Base-by-base conservation (phyloP, 768 basidiomycete genomes). In the Pisolithus microcarpus region DNA sequence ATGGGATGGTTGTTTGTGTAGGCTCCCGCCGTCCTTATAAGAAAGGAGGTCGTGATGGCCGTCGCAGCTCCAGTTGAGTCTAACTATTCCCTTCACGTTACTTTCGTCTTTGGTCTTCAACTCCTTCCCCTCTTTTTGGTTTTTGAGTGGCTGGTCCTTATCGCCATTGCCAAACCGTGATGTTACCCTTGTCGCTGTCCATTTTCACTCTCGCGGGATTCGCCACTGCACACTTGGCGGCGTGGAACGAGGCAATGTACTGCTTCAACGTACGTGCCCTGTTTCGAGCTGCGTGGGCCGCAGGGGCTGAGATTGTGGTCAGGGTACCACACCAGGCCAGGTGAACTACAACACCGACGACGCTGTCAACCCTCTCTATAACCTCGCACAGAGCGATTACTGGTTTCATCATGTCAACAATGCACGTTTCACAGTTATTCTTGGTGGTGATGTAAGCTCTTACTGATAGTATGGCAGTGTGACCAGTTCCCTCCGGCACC, bases 181-280 rank as follows among this genome's bases (percentile, higher is more conserved):
- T 39, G 16, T 39, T 39, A 16, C 38, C 16, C 18, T 39, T 39
- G 16, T 6, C 9, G 9, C 15, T 39, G 38, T 19, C 38, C 16
- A 19, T 19, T 16, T 6, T 39, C 19, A 10, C 50, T 11, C 48
- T 51, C 38, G 47, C 37, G 19, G 13, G 24, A 49, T 38, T 62
- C 15, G 66, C 61, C 28, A 57, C 59, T 23, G 75, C 73, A 28
- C 76, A 78, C 62, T 52, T 78, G 48, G 72, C 71, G 34, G 66
- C 73, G 8, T 77, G 62, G 57, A 58, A 67, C 51, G 63, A 69
- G 55, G 70, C 68, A 38, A 78, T 77, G 76, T 78, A 71, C 56
- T 75, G 74, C 52, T 48, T 71, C 4, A 70, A 76, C 56, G 76
- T 76, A 1, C 38, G 45, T 18, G 11, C 21, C 10, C n/a, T 30